Evolutionary conservation across 225 moss, liverwort and hornwort genomes (phyloP).

Genomic region (Physcomitrium patens): DNA sequence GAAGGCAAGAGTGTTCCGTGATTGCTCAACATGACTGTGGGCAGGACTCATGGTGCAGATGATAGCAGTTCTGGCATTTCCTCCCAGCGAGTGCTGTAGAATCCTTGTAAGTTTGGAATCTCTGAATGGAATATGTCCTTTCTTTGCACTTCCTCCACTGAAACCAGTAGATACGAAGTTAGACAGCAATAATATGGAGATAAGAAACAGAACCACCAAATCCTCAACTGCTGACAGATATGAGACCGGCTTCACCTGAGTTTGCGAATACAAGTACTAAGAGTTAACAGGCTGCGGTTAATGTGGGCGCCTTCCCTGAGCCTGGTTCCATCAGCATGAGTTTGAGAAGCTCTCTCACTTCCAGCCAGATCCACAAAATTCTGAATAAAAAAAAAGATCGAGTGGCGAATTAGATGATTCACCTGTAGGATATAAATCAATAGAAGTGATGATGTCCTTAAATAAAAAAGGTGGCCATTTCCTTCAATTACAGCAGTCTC

Average conservation of each 20-base stretch:
- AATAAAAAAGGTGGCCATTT: too few relatives aligned
- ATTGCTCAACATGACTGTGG: slow-evolving; percentile 90
- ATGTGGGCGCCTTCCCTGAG: slow-evolving; percentile 97
- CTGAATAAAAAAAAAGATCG: slow-evolving; percentile 31
- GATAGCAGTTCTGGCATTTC: slow-evolving; percentile 96
- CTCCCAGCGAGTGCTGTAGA: slow-evolving; percentile 93
- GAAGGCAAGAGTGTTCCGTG: slow-evolving; percentile 93
- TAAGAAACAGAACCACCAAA: neutral
- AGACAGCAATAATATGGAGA: neutral
- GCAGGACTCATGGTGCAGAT: slow-evolving; percentile 99
- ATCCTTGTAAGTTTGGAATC: slow-evolving; percentile 98
- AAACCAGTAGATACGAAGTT: slow-evolving; percentile 17
- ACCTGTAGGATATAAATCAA: neutral
- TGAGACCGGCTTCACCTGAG: slow-evolving; percentile 61
- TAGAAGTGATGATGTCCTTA: too few relatives aligned
- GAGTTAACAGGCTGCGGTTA: slow-evolving; percentile 89
- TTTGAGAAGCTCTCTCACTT: slow-evolving; percentile 97
- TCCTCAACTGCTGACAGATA: too few relatives aligned
- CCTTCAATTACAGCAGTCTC: neutral
- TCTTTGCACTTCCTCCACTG: slow-evolving; percentile 84
- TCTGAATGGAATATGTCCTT: slow-evolving; percentile 90
- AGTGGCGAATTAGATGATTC: neutral
- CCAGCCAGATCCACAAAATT: slow-evolving; percentile 99
- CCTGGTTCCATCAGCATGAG: slow-evolving; percentile 83
- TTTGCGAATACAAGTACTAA: slow-evolving; percentile 98